These are phyloP conservation scores for Zygnema cylindricum DNA, from an alignment of 139 green algal genomes.

Conservation along the genomic window DNA sequence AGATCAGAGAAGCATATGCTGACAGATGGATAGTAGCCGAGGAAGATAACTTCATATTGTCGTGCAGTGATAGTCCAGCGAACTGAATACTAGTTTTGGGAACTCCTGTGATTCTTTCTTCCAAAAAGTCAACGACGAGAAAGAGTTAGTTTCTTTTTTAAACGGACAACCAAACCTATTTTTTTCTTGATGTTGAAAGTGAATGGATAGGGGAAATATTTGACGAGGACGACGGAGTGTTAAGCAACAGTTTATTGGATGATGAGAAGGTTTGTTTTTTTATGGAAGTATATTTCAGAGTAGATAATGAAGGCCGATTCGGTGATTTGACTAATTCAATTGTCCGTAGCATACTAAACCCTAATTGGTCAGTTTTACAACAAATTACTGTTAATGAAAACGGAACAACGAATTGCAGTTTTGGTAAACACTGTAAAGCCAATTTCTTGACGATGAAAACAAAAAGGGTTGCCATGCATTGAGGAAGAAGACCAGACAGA, in stretches of 20 bases:
- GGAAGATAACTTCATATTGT: constrained; percentile 27
- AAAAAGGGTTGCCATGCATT: too few species aligned
- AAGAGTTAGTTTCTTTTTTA: constrained; percentile 27
- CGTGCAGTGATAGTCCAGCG: constrained; percentile 8
- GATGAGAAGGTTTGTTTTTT: not conserved
- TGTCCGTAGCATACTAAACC: not conserved
- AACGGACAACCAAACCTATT: constrained; percentile 18
- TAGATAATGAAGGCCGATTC: not conserved
- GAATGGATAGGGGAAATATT: not conserved
- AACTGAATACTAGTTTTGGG: constrained; percentile 7
- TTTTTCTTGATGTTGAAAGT: constrained; percentile 26
- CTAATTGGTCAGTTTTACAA: not conserved
- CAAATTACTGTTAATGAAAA: not conserved
- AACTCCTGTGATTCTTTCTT: not conserved
- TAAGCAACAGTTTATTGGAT: not conserved
- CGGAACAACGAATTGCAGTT: not conserved
- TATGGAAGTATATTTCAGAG: not conserved
- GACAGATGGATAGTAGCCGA: constrained; percentile 15
- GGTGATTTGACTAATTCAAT: not conserved
- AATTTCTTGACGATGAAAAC: not conserved
- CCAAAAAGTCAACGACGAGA: constrained; percentile 7
- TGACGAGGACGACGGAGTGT: not conserved
- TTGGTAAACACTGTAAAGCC: not conserved
- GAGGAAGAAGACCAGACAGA: constrained; percentile 9
- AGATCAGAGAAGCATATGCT: constrained; percentile 22